Base-by-base conservation (phyloP, 352 stramenopile genomes). In the Aphanomyces cochlioides region DNA sequence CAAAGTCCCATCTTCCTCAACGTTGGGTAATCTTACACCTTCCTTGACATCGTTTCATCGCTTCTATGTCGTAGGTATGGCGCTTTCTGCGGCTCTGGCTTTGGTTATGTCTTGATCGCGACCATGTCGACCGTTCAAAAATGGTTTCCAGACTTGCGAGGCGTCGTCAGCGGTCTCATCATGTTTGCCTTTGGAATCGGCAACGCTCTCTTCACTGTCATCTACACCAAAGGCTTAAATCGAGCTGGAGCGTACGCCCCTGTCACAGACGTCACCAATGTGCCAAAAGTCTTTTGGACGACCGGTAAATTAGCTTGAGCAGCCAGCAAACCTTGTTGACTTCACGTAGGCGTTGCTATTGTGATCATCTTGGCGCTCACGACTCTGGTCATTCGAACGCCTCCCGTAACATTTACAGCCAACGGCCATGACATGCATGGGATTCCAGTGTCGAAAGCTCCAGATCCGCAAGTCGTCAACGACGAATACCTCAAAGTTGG, bases 101-200 rank as follows among this genome's bases (percentile, higher is more conserved):
- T 70, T 63, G 64, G 64, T 28, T n/a, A 41, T 21, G 34, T 28
- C 5, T 34, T 70, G 10, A 36, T 70, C 2, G 8, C n/a, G 17
- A 43, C 64, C 2, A 56, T 70, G 19, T 19, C 64, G 13, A 58
- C 47, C 39, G 36, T 47, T 1, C 64, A 70, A n/a, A 70, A 70
- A 47, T 70, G 64, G 64, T 70, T 61, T 37, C 64, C 64, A 3
- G 64, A 70, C 36, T 21, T 70, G n/a, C 43, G 64, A 17, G 64
- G 64, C 8, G 12, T 56, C 7, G 38, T 47, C 7, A 13, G 21
- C 12, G 61, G 60, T 19, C 7, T 61, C 15, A 40, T 36, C 39
- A 73, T 73, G 67, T 73, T 40, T 5, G 64, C 66, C 5, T 75
- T 66, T 58, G 71, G 64, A 12, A 2, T 40, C n/a, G 56, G 57